Percentiles rank a stretch among this genome's conserved stretches.
Evolutionary conservation across 2,329 filamentous ascomycete species (phyloP).

Genomic region (Fusarium sp.): DNA sequence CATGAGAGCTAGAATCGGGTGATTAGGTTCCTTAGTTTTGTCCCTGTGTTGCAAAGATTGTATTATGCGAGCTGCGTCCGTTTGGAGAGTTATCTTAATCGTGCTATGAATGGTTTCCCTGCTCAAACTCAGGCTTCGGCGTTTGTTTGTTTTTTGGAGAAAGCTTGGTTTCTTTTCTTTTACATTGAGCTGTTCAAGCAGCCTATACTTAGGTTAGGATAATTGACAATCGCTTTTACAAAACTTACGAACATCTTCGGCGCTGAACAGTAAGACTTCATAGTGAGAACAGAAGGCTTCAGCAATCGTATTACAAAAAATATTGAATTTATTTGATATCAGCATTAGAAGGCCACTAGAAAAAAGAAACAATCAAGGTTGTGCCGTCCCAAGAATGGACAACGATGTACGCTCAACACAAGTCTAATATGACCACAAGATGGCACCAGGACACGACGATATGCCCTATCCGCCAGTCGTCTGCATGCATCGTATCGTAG

Average conservation of each 20-base stretch:
- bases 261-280: background rate
- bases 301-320: constrained; percentile 40
- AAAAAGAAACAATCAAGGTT: constrained; percentile 57
- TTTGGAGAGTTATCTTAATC: constrained; percentile 13
- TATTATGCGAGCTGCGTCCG: background rate
- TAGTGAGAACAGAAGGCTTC: background rate
- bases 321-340: constrained; percentile 65
- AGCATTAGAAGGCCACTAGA: constrained; percentile 73
- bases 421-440: constrained; percentile 37
- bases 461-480: constrained; percentile 33
- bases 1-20: background rate
- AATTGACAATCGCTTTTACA: background rate
- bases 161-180: constrained; percentile 5
- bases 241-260: background rate
- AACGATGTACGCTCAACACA: constrained; percentile 42
- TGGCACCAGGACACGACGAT: constrained; percentile 16
- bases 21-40: background rate
- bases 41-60: constrained; percentile 7
- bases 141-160: constrained; percentile 1
- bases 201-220: background rate
- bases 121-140: constrained; percentile 2
- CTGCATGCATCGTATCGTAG: constrained; percentile 34
- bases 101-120: background rate
- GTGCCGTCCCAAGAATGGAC: constrained; percentile 45
- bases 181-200: background rate